phyloP scores from a whole-genome alignment of 2,329 filamentous ascomycete genomes.

The Xylaria sp. region DNA sequence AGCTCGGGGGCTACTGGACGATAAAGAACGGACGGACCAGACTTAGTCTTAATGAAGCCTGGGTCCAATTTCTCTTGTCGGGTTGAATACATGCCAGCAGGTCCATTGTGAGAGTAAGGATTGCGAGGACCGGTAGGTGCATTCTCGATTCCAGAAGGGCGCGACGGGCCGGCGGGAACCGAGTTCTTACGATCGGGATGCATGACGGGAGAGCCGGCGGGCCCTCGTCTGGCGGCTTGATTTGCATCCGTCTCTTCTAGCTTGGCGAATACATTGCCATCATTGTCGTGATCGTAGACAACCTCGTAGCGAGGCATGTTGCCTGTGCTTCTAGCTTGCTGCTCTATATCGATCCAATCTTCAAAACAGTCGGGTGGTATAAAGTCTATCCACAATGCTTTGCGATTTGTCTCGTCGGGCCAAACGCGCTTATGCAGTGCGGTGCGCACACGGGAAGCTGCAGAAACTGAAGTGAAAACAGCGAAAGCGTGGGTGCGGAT shows the following conservation, averaged over 20 bases:
- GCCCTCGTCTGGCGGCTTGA: slow-evolving; percentile 35
- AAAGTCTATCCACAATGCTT: slow-evolving; percentile 89
- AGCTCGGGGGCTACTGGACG: slow-evolving; percentile 71
- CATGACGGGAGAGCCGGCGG: slow-evolving; percentile 41
- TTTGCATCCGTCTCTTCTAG: slow-evolving; percentile 61
- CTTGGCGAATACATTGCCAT: slow-evolving; percentile 64
- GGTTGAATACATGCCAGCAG: slow-evolving; percentile 34
- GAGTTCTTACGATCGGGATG: slow-evolving; percentile 40
- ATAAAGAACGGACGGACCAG: slow-evolving; percentile 57
- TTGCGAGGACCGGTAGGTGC: slow-evolving; percentile 54
- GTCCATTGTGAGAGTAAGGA: slow-evolving; percentile 48
- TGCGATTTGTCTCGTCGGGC: slow-evolving; percentile 87
- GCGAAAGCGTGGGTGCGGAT: slow-evolving; percentile 91
- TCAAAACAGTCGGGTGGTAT: slow-evolving; percentile 78
- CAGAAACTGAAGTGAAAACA: slow-evolving; percentile 72
- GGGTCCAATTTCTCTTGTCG: slow-evolving; percentile 40
- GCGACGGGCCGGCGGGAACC: slow-evolving; percentile 48
- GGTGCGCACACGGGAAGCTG: slow-evolving; percentile 80
- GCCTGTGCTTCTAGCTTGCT: slow-evolving; percentile 51
- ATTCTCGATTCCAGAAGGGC: slow-evolving; percentile 47
- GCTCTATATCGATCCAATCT: slow-evolving; percentile 78
- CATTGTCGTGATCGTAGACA: slow-evolving; percentile 68
- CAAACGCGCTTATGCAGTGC: slow-evolving; percentile 82
- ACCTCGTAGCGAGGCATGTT: slow-evolving; percentile 75
- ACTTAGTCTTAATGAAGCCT: slow-evolving; percentile 51